Evolutionary conservation across 169 alveolate genomes (phyloP).

Genomic region (Babesia caballi): DNA sequence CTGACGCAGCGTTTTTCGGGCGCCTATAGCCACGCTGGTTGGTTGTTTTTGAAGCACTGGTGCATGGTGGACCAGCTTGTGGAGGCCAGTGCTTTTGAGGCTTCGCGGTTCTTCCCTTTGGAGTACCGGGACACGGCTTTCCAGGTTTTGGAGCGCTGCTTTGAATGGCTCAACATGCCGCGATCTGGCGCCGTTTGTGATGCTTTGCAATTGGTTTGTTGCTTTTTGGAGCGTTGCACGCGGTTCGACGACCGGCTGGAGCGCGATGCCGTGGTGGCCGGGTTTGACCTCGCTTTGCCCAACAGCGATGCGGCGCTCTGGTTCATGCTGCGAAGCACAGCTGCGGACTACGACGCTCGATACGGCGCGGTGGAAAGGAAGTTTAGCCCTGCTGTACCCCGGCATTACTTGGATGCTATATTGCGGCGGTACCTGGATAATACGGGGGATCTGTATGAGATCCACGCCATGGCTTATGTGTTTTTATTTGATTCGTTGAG

Average conservation of each 20-base stretch:
- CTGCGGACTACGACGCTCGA: not conserved
- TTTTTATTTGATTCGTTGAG: not conserved
- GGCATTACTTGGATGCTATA: not conserved
- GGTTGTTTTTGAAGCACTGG: conserved; percentile 43
- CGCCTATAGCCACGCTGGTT: not conserved
- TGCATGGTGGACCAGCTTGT: conserved; percentile 5
- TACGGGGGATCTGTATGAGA: not conserved
- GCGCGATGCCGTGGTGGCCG: conserved; percentile 4
- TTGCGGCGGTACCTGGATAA: not conserved
- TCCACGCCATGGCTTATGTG: not conserved
- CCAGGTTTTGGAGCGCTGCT: conserved; percentile 4
- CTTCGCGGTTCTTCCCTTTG: not conserved
- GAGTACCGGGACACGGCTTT: not conserved
- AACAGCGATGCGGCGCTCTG: not conserved
- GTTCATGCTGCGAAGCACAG: conserved; percentile 1
- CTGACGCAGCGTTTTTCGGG: not conserved
- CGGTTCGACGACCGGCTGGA: conserved; percentile 1
- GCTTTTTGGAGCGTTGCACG: conserved; percentile 7
- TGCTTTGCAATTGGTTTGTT: not conserved
- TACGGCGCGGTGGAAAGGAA: not conserved
- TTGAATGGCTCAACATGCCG: not conserved
- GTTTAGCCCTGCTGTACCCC: not conserved
- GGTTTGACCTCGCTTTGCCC: not conserved
- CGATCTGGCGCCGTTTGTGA: not conserved
- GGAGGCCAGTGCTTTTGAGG: not conserved